Evolutionary conservation across 306 rosid species (phyloP), one percentile per base, ranked within the genome.

Genomic region (Arachis stenosperma): DNA sequence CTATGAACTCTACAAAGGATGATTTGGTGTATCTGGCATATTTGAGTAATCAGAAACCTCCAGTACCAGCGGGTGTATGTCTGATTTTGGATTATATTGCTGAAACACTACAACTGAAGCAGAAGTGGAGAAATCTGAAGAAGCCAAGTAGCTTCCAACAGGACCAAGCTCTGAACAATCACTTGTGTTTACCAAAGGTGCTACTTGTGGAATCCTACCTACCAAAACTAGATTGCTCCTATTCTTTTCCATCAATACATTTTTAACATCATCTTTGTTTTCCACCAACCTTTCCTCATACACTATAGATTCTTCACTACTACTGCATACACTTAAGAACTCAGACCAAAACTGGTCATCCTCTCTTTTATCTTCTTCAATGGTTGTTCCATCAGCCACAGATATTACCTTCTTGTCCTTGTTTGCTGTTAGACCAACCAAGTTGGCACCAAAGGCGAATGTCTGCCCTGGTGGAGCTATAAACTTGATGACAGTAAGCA

Each of bases 151-250:
- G 78, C 88, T 89, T 36, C 94, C 94, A 36, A 89, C 67, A 6
- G 91, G 89, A 60, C 91, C 94, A 48, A 89, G 80, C 83, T 89
- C 94, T 1, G 83, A 77, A 3, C 86, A 81, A 69, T 89, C 91
- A 57, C 81, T 89, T 40, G 7, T 75, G 3, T 76, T 14, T 4
- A 61, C 66, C 88, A 89, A 79, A 2, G 88, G 84, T 17, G 77
- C 82, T 8, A 75, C 81, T 0, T 78, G 79, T 13, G 85, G 82
- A 86, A 74, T 83, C 71, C 94, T 77, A 37, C 91, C 91, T 11
- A 77, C 88, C 39, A 86, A 17, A 4, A 89, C 53, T 29, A 89
- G 73, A 75, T 77, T 89, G 72, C 78, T 71, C 67, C 41, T 82
- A 37, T 42, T 83, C 82, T 74, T 73, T 46, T 80, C 82, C 47